phyloP scores from a whole-genome alignment of 805 yeast species.

The Lachancea mirantina region DNA sequence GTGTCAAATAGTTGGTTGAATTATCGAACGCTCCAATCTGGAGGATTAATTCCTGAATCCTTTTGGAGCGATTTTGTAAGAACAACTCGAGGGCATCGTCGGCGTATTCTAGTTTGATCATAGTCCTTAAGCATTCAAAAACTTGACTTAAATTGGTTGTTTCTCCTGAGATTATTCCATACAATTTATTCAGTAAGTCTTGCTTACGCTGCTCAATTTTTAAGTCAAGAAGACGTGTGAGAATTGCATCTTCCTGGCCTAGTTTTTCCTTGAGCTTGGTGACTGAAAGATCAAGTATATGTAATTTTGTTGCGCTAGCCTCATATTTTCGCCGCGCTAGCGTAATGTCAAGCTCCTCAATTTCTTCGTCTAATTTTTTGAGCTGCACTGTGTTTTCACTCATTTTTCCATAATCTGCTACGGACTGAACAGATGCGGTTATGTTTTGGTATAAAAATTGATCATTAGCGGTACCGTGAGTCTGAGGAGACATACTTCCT shows the following conservation, averaged over 20 bases:
- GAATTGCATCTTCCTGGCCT: conserved; percentile 26
- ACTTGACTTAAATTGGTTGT: conserved; percentile 25
- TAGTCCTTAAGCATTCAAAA: conserved; percentile 22
- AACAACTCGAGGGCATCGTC: conserved; percentile 44
- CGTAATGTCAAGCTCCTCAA: conserved; percentile 64
- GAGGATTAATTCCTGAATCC: conserved; percentile 41
- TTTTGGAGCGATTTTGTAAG: conserved; percentile 40
- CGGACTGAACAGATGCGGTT: conserved; percentile 53
- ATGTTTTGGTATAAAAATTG: conserved; percentile 46
- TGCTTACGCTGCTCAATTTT: conserved; percentile 31
- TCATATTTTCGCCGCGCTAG: conserved; percentile 54
- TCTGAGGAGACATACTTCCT: conserved; percentile 8
- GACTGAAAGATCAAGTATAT: conserved; percentile 31
- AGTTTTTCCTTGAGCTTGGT: conserved; percentile 11
- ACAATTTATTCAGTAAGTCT: conserved; percentile 29
- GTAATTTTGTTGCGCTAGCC: conserved; percentile 33
- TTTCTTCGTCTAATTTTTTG: conserved; percentile 48
- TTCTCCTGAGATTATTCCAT: conserved; percentile 29
- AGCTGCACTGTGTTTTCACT: conserved; percentile 39
- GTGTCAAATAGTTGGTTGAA: conserved; percentile 55
- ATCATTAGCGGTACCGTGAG: conserved; percentile 14
- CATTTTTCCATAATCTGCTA: conserved; percentile 46
- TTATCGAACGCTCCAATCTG: conserved; percentile 41
- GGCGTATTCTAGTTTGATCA: conserved; percentile 37
- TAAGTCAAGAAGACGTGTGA: conserved; percentile 29